Evolutionary conservation across 2,329 filamentous ascomycete species (phyloP).

Genomic region (Rhynchosporium secalis): DNA sequence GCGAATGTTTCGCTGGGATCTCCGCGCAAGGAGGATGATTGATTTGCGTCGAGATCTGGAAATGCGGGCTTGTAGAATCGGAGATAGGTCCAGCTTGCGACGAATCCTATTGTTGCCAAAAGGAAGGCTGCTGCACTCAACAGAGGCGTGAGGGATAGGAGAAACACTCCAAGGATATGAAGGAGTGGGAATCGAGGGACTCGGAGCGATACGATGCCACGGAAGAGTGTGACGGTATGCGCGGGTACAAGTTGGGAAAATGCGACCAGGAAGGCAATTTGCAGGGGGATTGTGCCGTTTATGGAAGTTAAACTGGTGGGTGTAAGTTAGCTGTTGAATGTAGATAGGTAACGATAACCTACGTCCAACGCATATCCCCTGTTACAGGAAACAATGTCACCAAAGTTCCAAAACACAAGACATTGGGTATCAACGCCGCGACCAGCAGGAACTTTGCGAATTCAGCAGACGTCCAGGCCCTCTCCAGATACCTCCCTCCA

Average conservation of each 20-base stretch:
- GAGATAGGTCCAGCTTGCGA: constrained; percentile 92
- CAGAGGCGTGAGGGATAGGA: constrained; percentile 62
- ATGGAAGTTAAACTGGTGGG: constrained; percentile 70
- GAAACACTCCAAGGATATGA: constrained; percentile 72
- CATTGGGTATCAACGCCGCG: constrained; percentile 76
- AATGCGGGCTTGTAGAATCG: constrained; percentile 87
- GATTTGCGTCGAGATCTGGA: constrained; percentile 64
- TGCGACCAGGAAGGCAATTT: constrained; percentile 91
- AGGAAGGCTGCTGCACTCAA: constrained; percentile 71
- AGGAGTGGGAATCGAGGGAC: constrained; percentile 72
- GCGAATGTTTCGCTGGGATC: constrained; percentile 96
- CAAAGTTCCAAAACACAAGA: constrained; percentile 71
- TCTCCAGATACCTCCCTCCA: constrained; percentile 90
- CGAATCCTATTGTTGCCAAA: constrained; percentile 76
- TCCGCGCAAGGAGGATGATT: constrained; percentile 68
- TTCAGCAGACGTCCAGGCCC: constrained; percentile 90
- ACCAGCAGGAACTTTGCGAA: constrained; percentile 87
- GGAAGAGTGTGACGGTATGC: constrained; percentile 93
- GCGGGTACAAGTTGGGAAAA: constrained; percentile 98
- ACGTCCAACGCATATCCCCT: constrained; percentile 68
- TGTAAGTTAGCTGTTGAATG: constrained; percentile 29
- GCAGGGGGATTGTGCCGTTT: constrained; percentile 83
- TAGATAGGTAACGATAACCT: constrained; percentile 42
- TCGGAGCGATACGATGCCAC: constrained; percentile 82
- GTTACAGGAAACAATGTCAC: constrained; percentile 72